Evolutionary conservation across 2,329 filamentous ascomycete genomes (phyloP), one percentile per base, ranked within the genome.

Genomic region (Monosporascus sp.): DNA sequence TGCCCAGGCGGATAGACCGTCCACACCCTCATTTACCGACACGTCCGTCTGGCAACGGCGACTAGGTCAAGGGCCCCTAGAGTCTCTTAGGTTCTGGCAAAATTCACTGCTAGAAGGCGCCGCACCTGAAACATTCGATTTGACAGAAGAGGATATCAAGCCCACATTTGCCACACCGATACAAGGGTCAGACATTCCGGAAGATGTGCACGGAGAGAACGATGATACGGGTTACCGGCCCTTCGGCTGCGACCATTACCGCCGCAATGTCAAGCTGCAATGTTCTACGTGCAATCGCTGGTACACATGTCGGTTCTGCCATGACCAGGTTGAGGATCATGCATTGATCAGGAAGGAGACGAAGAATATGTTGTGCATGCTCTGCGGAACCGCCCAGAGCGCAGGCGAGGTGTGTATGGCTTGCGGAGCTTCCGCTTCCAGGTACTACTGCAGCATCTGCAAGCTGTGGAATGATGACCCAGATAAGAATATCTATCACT

Each of bases 391-490:
- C 52, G 87, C 94, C 2, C 94, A 99, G 64, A 82, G 82, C 53
- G 92, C 89, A 3, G 84, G 84, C 31, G 90, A 96, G 58, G 78
- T 83, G 50, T 99, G 94, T 69, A 77, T 80, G 49, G 79, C 83
- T 52, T 99, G 94, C 68, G 87, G 86, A 18, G 84, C 85, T 60
- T 82, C 85, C 54, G 84, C 90, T 7, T 91, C 93, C 14, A 88
- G 88, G 65, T 97, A 97, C 70, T 99, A 95, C 68, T 99, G 94
- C 73, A 82, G 85, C 51, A 88, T 94, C 52, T 99, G 94, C 78
- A 97, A 97, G 72, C 79, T 99, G 2, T 99, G 94, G 94, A 93
- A 97, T 65, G 91, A 97, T 65, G 89, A 97, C 61, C 83, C 85
- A 51, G 86, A 85, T 60, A 97, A 95, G 70, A 88, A 87, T 59